phyloP scores from a whole-genome alignment of 192 early-diverging fungal genomes.

The Coemansia sp. region DNA sequence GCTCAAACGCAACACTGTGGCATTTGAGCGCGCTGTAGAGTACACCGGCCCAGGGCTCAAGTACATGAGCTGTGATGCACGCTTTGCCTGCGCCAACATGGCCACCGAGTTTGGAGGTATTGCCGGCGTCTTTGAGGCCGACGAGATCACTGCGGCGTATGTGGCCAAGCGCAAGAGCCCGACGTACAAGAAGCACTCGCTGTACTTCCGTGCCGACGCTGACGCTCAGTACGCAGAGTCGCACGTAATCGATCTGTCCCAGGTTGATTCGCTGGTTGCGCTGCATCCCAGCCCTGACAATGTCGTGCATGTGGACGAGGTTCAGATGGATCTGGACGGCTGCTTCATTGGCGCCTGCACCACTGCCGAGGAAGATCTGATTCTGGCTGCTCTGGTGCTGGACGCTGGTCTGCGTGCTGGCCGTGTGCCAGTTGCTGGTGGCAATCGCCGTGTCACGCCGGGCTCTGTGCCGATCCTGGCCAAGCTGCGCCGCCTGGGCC shows the following conservation, averaged over 20 bases:
- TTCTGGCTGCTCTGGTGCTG: conserved; percentile 72
- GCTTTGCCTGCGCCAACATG: conserved; percentile 82
- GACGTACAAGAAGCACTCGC: conserved; percentile 64
- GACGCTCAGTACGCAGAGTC: conserved; percentile 80
- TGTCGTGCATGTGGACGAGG: conserved; percentile 63
- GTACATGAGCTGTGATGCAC: conserved; percentile 79
- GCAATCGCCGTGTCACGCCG: conserved; percentile 74
- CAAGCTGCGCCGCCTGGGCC: conserved; percentile 72
- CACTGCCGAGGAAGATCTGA: conserved; percentile 80
- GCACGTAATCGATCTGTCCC: conserved; percentile 69
- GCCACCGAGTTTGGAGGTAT: conserved; percentile 85
- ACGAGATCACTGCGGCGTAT: conserved; percentile 72
- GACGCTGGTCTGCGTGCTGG: conserved; percentile 74
- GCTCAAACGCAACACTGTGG: conserved; percentile 82
- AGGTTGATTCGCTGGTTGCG: conserved; percentile 69
- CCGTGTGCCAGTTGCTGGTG: conserved; percentile 58
- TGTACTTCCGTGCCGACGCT: conserved; percentile 73
- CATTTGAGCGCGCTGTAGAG: conserved; percentile 76
- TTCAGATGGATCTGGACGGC: conserved; percentile 71
- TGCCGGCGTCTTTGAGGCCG: conserved; percentile 77
- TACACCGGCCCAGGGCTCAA: conserved; percentile 74
- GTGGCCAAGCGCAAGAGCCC: conserved; percentile 72
- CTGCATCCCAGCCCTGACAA: conserved; percentile 77
- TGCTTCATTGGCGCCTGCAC: conserved; percentile 82
- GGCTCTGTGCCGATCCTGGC: conserved; percentile 77